phyloP scores from a whole-genome alignment of 1,284 basidiomycete species.

The Ceratobasidium sp. region DNA sequence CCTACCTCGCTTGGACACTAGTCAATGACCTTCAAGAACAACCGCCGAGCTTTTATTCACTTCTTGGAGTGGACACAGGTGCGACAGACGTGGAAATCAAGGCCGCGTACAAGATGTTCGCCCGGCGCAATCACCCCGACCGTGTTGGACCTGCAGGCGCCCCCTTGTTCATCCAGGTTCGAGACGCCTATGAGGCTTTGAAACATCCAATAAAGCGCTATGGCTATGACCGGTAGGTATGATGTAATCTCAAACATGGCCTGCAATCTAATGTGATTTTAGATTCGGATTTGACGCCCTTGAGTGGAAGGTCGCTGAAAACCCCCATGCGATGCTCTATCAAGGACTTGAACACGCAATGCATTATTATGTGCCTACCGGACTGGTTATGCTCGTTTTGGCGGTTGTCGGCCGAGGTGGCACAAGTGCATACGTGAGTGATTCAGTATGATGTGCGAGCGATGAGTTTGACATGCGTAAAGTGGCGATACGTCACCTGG shows the following conservation, averaged over 20 bases:
- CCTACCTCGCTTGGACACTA: conserved; percentile 76
- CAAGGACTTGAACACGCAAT: conserved; percentile 71
- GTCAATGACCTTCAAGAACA: conserved; percentile 65
- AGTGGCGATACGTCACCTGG: conserved; percentile 76
- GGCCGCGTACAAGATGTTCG: conserved; percentile 77
- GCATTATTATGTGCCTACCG: conserved; percentile 78
- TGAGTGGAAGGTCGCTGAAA: conserved; percentile 72
- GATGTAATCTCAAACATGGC: conserved; percentile 46
- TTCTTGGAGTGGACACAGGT: conserved; percentile 69
- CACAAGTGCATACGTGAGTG: conserved; percentile 73
- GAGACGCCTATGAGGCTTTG: conserved; percentile 82
- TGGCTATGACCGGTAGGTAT: conserved; percentile 80
- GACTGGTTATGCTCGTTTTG: conserved; percentile 68
- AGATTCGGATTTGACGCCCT: conserved; percentile 82
- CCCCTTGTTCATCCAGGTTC: conserved; percentile 73
- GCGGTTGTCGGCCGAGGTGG: conserved; percentile 70
- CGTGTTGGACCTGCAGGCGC: conserved; percentile 67
- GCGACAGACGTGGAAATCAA: conserved; percentile 76
- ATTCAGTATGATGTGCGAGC: conserved; percentile 41
- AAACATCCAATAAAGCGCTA: conserved; percentile 82
- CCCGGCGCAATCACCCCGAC: conserved; percentile 81
- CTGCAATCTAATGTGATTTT: conserved; percentile 30
- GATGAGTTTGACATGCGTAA: conserved; percentile 17
- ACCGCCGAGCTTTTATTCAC: conserved; percentile 77
- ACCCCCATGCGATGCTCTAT: conserved; percentile 74